A percentile compares a stretch with the other conserved stretches of the same genome.
Evolutionary conservation across 768 basidiomycete species (phyloP).

Genomic region (Melanogaster broomeanus): DNA sequence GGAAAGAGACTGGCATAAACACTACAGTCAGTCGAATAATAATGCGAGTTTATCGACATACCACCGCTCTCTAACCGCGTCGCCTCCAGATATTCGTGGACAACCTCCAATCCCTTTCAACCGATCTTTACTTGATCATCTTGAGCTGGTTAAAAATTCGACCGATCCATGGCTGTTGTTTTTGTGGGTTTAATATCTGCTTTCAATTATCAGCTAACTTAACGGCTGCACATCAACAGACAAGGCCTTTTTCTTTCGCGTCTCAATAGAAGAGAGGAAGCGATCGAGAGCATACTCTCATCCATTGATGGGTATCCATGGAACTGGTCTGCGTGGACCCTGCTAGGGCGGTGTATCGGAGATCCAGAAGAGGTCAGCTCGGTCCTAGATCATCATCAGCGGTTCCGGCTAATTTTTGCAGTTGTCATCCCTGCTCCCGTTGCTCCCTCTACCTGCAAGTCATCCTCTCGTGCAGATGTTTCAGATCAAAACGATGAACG

Average conservation of each 20-base stretch:
- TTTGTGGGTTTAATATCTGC: slow-evolving; percentile 51
- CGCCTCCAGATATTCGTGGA: slow-evolving; percentile 58
- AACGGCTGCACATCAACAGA: slow-evolving; percentile 40
- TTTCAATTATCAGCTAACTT: background rate
- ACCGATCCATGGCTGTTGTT: slow-evolving; percentile 85
- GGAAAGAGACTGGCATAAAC: slow-evolving; percentile 82
- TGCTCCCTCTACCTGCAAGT: slow-evolving; percentile 49
- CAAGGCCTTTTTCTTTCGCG: slow-evolving; percentile 84
- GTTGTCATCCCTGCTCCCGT: slow-evolving; percentile 45
- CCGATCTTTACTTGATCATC: slow-evolving; percentile 52
- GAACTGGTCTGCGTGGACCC: slow-evolving; percentile 94
- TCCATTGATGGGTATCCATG: slow-evolving; percentile 82
- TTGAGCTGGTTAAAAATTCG: slow-evolving; percentile 56
- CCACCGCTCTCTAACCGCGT: slow-evolving; percentile 1
- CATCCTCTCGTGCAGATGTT: slow-evolving; percentile 70
- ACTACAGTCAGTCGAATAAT: slow-evolving; percentile 56
- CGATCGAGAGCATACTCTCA: slow-evolving; percentile 75
- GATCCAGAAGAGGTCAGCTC: slow-evolving; percentile 80
- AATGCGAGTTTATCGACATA: background rate
- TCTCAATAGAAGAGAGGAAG: slow-evolving; percentile 77
- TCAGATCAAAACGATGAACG: slow-evolving; percentile 86
- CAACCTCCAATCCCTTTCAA: slow-evolving; percentile 72
- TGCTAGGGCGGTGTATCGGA: slow-evolving; percentile 75
- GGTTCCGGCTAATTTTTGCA: slow-evolving; percentile 22
- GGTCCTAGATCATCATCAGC: background rate